phyloP scores from a whole-genome alignment of 2,329 filamentous ascomycete genomes.

The Alternaria gaisen region DNA sequence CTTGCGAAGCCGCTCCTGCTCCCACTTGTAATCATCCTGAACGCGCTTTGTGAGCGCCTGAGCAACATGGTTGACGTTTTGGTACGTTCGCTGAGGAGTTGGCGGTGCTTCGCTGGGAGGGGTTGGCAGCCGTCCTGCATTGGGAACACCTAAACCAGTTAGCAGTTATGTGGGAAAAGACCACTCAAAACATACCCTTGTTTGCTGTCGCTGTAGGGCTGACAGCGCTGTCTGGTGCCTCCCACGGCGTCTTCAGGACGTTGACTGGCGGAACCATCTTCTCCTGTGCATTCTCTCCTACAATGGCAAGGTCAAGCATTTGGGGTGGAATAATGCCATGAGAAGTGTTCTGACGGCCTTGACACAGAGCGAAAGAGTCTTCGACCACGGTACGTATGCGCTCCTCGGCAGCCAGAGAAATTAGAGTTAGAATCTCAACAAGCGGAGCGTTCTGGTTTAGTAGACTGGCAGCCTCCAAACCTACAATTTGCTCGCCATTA shows the following conservation, averaged over 20 bases:
- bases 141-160: constrained; percentile 40
- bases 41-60: constrained; percentile 52
- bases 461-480: constrained; percentile 66
- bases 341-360: constrained; percentile 77
- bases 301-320: constrained; percentile 74
- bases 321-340: constrained; percentile 81
- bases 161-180: constrained; percentile 5
- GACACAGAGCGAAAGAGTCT: constrained; percentile 75
- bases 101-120: constrained; percentile 58
- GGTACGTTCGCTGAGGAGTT: constrained; percentile 59
- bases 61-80: constrained; percentile 68
- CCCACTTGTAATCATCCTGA: constrained; percentile 69
- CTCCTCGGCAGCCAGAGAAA: constrained; percentile 85
- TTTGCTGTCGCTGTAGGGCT: constrained; percentile 61
- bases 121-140: constrained; percentile 55
- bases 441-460: constrained; percentile 75
- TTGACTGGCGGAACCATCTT: constrained; percentile 51
- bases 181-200: constrained; percentile 30
- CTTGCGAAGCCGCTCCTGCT: constrained; percentile 68
- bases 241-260: constrained; percentile 51
- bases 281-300: constrained; percentile 56
- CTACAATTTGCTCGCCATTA: constrained; percentile 68
- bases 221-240: constrained; percentile 60
- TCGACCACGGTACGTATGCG: constrained; percentile 78
- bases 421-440: constrained; percentile 81